These are phyloP conservation scores for Monilinia fructigena DNA, from an alignment of 2,329 filamentous ascomycete species.

Conservation along the genomic window DNA sequence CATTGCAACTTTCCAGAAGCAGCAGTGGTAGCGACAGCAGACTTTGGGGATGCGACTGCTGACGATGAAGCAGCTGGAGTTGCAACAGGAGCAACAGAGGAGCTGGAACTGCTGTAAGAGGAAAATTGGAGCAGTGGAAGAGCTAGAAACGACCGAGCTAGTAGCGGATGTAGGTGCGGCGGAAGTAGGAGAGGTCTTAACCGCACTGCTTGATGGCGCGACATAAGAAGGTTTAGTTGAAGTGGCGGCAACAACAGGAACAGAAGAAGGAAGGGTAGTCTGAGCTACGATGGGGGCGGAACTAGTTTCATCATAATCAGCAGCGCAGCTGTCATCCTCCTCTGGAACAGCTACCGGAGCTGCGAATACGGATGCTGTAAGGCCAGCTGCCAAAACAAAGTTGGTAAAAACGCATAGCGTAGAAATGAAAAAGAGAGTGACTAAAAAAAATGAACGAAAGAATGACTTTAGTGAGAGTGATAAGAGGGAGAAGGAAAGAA, in stretches of 20 bases:
- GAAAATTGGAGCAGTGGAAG: background rate
- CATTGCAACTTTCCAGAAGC: constrained; percentile 27
- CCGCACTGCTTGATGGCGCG: constrained; percentile 5
- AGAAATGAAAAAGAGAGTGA: constrained; percentile 8
- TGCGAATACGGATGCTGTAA: constrained; percentile 22
- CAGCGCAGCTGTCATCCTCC: constrained; percentile 19
- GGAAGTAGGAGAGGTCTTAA: background rate
- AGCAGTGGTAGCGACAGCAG: background rate
- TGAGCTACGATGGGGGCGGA: constrained; percentile 13
- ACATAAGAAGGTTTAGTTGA: background rate
- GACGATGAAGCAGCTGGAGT: background rate
- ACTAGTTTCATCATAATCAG: constrained; percentile 16
- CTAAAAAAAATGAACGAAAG: constrained; percentile 13
- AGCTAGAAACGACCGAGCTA: background rate
- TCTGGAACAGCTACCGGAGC: constrained; percentile 20
- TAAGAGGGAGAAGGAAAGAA: constrained; percentile 4
- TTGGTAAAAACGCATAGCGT: constrained; percentile 23
- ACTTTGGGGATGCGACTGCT: background rate
- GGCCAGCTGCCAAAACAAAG: constrained; percentile 20
- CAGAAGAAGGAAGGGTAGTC: constrained; percentile 10
- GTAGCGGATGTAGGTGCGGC: background rate
- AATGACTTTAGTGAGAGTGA: constrained; percentile 14
- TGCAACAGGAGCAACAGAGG: background rate
- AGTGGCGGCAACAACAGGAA: constrained; percentile 10
- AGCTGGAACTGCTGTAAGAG: too few species aligned